Percentiles rank a stretch among this genome's conserved stretches.
phyloP scores from a whole-genome alignment of 2,329 filamentous ascomycete genomes.

The Diaporthe helianthi region DNA sequence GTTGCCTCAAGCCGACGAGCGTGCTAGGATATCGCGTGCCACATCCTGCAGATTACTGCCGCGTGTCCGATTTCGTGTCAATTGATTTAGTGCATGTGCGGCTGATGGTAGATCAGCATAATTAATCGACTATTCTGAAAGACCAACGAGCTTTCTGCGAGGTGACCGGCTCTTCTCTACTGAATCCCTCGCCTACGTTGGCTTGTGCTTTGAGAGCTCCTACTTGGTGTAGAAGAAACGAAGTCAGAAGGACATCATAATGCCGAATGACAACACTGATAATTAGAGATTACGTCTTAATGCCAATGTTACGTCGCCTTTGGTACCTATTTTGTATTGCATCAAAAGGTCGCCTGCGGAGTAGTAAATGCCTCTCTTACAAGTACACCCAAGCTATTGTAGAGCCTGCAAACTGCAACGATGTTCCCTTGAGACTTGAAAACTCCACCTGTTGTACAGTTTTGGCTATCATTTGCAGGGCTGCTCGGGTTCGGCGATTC shows the following conservation, averaged over 20 bases:
- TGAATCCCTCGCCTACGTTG: neutral
- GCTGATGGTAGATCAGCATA: constrained; percentile 1
- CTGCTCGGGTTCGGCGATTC: constrained; percentile 9
- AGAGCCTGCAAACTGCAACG: neutral
- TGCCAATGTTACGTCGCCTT: neutral
- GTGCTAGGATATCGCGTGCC: constrained; percentile 9
- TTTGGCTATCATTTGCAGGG: neutral
- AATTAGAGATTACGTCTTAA: neutral
- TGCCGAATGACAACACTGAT: neutral
- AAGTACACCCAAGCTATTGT: neutral
- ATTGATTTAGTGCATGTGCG: neutral
- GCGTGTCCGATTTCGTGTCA: constrained; percentile 1
- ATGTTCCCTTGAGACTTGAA: neutral
- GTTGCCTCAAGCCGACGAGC: constrained; percentile 14
- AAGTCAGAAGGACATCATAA: neutral
- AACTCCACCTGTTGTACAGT: neutral
- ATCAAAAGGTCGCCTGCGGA: no score
- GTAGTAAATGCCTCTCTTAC: no score
- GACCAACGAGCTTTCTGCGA: no score
- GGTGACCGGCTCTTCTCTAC: neutral
- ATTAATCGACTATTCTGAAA: constrained; percentile 16
- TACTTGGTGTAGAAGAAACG: no score
- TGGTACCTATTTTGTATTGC: neutral
- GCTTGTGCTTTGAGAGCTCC: neutral
- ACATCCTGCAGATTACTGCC: neutral